phyloP scores from a whole-genome alignment of 2,329 filamentous ascomycete species.

The Talaromyces sp. region DNA sequence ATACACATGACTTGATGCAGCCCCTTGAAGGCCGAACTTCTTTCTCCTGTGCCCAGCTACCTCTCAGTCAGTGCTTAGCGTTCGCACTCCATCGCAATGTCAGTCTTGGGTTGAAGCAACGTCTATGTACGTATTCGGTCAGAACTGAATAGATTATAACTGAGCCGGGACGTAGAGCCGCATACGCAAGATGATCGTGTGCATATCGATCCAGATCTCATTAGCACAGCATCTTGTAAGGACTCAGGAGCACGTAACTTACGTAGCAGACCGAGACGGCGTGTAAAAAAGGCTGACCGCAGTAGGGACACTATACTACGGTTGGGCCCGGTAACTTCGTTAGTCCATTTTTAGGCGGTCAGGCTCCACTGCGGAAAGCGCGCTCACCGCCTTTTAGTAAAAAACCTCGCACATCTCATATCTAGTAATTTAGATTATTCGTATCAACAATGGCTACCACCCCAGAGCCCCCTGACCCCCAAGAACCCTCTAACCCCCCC shows the following conservation, averaged over 20 bases:
- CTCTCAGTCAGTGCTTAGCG: neutral
- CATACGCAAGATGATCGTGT: neutral
- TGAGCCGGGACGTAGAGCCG: neutral
- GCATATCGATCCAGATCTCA: neutral
- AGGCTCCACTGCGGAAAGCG: too few relatives aligned
- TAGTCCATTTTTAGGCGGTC: too few relatives aligned
- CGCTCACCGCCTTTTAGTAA: too few relatives aligned
- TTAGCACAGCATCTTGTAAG: neutral
- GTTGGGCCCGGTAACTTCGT: too few relatives aligned
- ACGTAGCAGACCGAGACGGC: neutral
- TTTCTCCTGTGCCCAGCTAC: neutral
- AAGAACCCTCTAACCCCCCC: neutral
- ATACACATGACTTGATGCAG: neutral
- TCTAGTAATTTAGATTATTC: too few relatives aligned
- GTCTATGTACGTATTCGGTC: neutral
- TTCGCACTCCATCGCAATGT: neutral
- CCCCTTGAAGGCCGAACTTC: neutral
- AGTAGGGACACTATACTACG: neutral
- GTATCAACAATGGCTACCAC: too few relatives aligned
- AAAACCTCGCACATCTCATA: too few relatives aligned
- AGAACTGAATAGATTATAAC: neutral
- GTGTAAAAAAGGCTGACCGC: neutral
- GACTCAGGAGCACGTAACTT: too few relatives aligned
- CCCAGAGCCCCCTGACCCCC: too few relatives aligned
- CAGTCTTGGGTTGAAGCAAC: neutral